These are phyloP conservation scores for Austropuccinia psidii DNA, from an alignment of 1,284 basidiomycete species.

Conservation along the genomic window DNA sequence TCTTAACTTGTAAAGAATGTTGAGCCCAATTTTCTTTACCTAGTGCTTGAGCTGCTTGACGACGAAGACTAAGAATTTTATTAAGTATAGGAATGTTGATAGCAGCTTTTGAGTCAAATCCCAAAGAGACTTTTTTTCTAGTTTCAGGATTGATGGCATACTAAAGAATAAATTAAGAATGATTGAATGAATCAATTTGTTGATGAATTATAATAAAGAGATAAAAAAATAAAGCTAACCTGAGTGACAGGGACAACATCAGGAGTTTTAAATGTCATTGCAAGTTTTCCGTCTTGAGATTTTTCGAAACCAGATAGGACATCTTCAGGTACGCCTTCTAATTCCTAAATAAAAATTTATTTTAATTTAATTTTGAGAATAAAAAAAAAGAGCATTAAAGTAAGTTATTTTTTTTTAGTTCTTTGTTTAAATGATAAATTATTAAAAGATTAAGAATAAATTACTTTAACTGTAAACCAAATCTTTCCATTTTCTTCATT, in stretches of 20 bases:
- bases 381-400: background rate
- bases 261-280: conserved; percentile 61
- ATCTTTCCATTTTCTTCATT: conserved; percentile 62
- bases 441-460: too few relatives aligned
- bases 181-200: conserved; percentile 17
- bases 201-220: background rate
- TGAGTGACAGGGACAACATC: conserved; percentile 66
- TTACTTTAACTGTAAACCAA: conserved; percentile 50
- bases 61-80: conserved; percentile 61
- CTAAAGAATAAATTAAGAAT: conserved; percentile 53
- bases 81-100: conserved; percentile 63
- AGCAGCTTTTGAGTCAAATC: conserved; percentile 60
- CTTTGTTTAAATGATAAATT: background rate
- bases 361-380: conserved; percentile 52
- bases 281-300: conserved; percentile 39
- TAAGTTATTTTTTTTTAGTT: background rate
- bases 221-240: background rate
- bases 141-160: conserved; percentile 63
- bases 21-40: conserved; percentile 73
- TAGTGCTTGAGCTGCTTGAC: conserved; percentile 59
- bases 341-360: conserved; percentile 65
- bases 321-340: conserved; percentile 68
- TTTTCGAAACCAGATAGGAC: conserved; percentile 66
- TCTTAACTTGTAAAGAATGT: conserved; percentile 70
- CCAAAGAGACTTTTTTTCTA: conserved; percentile 59